These are phyloP conservation scores for Blastobotrys aristatus DNA, from an alignment of 1,139 yeast genomes.

Conservation along the genomic window DNA sequence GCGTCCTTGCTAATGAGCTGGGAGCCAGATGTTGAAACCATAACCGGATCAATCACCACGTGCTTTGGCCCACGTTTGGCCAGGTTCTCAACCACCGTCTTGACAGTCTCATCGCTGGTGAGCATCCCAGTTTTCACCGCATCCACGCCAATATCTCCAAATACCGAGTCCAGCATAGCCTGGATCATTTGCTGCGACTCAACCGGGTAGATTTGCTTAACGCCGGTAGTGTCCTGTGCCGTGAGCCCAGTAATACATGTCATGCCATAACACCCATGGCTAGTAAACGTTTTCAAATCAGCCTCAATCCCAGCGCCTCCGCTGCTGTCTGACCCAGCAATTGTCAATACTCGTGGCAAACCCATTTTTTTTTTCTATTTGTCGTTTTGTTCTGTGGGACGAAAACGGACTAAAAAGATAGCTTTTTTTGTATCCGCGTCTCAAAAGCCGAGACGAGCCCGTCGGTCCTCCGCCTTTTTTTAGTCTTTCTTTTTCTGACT, in stretches of 20 bases:
- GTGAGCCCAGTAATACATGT: slow-evolving; percentile 81
- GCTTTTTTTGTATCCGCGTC: neutral
- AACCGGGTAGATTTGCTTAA: slow-evolving; percentile 43
- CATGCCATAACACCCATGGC: slow-evolving; percentile 73
- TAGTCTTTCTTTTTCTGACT: neutral
- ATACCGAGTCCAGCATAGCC: slow-evolving; percentile 49
- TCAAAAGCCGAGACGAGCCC: no score
- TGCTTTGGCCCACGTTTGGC: slow-evolving; percentile 32
- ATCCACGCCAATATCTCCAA: slow-evolving; percentile 60
- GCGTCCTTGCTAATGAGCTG: slow-evolving; percentile 45
- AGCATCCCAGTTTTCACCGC: slow-evolving; percentile 83
- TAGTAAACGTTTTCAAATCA: slow-evolving; percentile 76
- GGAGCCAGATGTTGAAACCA: slow-evolving; percentile 76
- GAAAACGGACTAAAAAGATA: neutral
- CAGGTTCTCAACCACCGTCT: slow-evolving; percentile 41
- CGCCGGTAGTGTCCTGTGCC: slow-evolving; percentile 67
- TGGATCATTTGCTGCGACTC: slow-evolving; percentile 45
- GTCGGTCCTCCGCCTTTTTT: neutral
- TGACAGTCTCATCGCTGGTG: slow-evolving; percentile 51
- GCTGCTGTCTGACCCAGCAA: slow-evolving; percentile 60
- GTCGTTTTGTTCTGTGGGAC: neutral
- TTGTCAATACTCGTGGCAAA: slow-evolving; percentile 23
- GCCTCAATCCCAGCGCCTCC: slow-evolving; percentile 98
- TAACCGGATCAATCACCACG: slow-evolving; percentile 72
- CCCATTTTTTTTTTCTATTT: neutral